Percentiles rank a stretch among this genome's conserved stretches.
phyloP scores from a whole-genome alignment of 495 filamentous ascomycete species.

The Penicillium dipodomyicola region DNA sequence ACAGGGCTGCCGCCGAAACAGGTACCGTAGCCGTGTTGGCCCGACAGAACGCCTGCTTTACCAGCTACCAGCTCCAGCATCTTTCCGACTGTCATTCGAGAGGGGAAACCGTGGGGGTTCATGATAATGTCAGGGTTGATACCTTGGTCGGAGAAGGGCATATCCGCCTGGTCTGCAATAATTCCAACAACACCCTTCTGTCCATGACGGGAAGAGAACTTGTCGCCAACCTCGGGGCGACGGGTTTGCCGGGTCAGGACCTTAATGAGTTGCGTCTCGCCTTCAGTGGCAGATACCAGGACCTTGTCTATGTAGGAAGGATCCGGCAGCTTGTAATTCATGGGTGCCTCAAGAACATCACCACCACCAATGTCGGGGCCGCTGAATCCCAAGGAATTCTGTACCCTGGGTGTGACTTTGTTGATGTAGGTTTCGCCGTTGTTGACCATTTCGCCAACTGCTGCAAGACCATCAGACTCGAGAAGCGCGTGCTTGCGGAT shows the following conservation, averaged over 20 bases:
- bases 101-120: slow-evolving; percentile 99
- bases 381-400: slow-evolving; percentile 56
- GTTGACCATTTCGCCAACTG: slow-evolving; percentile 72
- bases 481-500: slow-evolving; percentile 73
- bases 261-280: slow-evolving; percentile 78
- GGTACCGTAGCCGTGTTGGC: slow-evolving; percentile 84
- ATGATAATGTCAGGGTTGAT: slow-evolving; percentile 98
- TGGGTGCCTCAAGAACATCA: slow-evolving; percentile 59
- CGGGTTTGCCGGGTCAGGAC: slow-evolving; percentile 90
- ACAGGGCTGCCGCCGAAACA: slow-evolving; percentile 93
- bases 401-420: slow-evolving; percentile 76
- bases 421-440: slow-evolving; percentile 81
- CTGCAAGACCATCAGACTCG: slow-evolving; percentile 76
- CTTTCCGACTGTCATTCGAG: slow-evolving; percentile 99
- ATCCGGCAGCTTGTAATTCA: slow-evolving; percentile 81
- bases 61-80: slow-evolving; percentile 93
- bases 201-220: slow-evolving; percentile 96
- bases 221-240: slow-evolving; percentile 91
- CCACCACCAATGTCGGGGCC: slow-evolving; percentile 59
- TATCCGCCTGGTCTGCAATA: slow-evolving; percentile 91
- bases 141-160: slow-evolving; percentile 92
- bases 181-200: slow-evolving; percentile 98
- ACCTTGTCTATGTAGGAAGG: slow-evolving; percentile 91
- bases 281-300: slow-evolving; percentile 82
- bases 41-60: slow-evolving; percentile 84